Evolutionary conservation across 2,329 filamentous ascomycete genomes (phyloP).

Genomic region (Gnomoniopsis sp.): DNA sequence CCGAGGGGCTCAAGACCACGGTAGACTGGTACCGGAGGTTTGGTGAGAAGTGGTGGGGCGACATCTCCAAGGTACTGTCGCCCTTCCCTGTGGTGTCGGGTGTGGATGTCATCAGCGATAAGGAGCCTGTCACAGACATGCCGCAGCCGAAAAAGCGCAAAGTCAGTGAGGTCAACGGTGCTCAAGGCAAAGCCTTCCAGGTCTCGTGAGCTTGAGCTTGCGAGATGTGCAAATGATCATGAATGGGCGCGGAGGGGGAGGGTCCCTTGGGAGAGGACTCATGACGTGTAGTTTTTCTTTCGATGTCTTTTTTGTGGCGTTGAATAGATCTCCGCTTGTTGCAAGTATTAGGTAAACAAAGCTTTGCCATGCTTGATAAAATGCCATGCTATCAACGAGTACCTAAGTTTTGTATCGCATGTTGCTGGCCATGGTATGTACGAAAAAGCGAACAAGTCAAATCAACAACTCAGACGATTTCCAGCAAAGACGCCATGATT

Average conservation of each 20-base stretch:
- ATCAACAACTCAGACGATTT: too few relatives aligned
- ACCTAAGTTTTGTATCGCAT: too few relatives aligned
- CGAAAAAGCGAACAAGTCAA: too few relatives aligned
- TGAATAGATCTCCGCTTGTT: too few relatives aligned
- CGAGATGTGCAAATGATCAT: background rate
- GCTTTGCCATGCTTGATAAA: too few relatives aligned
- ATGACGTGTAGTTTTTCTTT: background rate
- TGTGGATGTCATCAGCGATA: slow-evolving; percentile 52
- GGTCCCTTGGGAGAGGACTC: background rate
- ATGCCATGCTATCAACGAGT: too few relatives aligned
- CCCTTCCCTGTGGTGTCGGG: slow-evolving; percentile 62
- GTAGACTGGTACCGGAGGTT: slow-evolving; percentile 68
- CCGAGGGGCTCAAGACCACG: slow-evolving; percentile 59
- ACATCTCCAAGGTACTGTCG: slow-evolving; percentile 65
- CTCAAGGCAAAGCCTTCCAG: slow-evolving; percentile 1
- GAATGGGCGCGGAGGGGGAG: too few relatives aligned
- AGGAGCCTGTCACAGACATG: slow-evolving; percentile 34
- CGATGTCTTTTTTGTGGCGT: too few relatives aligned
- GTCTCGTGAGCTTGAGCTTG: background rate
- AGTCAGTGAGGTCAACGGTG: slow-evolving; percentile 3
- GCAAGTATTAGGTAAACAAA: too few relatives aligned
- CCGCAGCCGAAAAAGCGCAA: slow-evolving; percentile 23
- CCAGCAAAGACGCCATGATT: too few relatives aligned
- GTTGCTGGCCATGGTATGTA: too few relatives aligned
- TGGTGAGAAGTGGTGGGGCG: slow-evolving; percentile 69